Conservation (phyloP, 1,139 yeast species). For the Pneumocystis carinii region DNA sequence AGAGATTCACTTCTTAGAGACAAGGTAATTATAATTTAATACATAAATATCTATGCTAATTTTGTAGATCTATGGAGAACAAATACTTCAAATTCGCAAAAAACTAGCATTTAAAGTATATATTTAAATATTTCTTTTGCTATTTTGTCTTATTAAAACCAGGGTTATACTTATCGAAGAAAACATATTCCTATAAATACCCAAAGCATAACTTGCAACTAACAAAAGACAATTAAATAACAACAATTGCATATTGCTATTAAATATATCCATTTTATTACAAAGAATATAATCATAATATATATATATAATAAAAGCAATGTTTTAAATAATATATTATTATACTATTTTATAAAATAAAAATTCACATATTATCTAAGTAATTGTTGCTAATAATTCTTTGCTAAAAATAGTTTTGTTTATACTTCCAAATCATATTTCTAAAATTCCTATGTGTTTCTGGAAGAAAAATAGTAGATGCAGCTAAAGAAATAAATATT, state of each 20-base stretch:
- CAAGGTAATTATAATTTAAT: not conserved
- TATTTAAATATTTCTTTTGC: not conserved
- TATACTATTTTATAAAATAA: no score
- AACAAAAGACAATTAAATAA: not conserved
- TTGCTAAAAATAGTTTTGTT: not conserved
- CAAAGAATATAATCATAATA: no score
- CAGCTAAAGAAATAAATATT: conserved; percentile 7
- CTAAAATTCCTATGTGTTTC: conserved; percentile 10
- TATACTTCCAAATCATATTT: not conserved
- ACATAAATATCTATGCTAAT: not conserved
- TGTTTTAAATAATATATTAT: no score
- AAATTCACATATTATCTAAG: not conserved
- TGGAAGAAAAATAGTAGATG: conserved; percentile 9
- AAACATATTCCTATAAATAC: not conserved
- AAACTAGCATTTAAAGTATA: conserved; percentile 11
- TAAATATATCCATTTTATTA: no score
- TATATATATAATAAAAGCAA: no score
- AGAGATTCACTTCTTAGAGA: conserved; percentile 9
- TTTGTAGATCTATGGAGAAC: conserved; percentile 3
- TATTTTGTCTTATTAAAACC: not conserved
- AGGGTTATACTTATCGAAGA: not conserved
- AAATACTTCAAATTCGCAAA: conserved; percentile 6
- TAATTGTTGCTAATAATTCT: not conserved
- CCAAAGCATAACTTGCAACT: not conserved
- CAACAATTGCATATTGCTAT: not conserved